phyloP scores from a whole-genome alignment of 2,329 filamentous ascomycete genomes.

The Claviceps paspali region DNA sequence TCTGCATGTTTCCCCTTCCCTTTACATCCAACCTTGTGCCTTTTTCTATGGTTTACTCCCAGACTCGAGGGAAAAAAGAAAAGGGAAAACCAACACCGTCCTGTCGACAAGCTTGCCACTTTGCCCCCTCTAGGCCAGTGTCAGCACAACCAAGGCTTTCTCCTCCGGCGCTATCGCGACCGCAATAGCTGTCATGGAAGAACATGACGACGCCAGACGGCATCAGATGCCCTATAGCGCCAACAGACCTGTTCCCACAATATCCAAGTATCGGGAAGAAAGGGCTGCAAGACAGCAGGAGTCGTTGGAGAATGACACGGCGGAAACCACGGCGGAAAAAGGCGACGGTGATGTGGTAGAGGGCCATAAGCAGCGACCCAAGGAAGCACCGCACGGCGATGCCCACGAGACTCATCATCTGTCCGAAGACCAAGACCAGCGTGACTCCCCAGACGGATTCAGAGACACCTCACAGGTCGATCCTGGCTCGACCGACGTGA shows the following conservation, averaged over 20 bases:
- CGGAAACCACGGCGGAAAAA: constrained; percentile 4
- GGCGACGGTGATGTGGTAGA: not conserved
- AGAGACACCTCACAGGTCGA: constrained; percentile 23
- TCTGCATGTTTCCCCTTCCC: too few relatives aligned
- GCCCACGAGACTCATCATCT: constrained; percentile 4
- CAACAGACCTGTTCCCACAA: constrained; percentile 30
- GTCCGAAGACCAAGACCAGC: constrained; percentile 7
- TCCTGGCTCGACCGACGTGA: constrained; percentile 24
- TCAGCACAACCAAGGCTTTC: not conserved
- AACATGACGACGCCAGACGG: constrained; percentile 22
- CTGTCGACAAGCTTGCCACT: too few relatives aligned
- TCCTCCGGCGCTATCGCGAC: constrained; percentile 4
- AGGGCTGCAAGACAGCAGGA: constrained; percentile 27
- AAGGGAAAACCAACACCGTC: too few relatives aligned
- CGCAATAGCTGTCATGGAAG: constrained; percentile 22
- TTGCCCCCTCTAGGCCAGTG: too few relatives aligned
- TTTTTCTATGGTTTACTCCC: too few relatives aligned
- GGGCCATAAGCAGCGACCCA: not conserved
- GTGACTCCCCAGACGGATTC: constrained; percentile 8
- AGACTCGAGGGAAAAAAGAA: too few relatives aligned
- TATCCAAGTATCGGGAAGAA: constrained; percentile 32
- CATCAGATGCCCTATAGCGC: constrained; percentile 27
- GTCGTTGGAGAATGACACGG: constrained; percentile 18
- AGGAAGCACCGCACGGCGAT: not conserved
- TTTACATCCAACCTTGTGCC: too few relatives aligned